Percentiles rank a stretch among this genome's conserved stretches.
Evolutionary conservation across 1,284 basidiomycete genomes (phyloP).

Genomic region (Hymenochaete sp.): DNA sequence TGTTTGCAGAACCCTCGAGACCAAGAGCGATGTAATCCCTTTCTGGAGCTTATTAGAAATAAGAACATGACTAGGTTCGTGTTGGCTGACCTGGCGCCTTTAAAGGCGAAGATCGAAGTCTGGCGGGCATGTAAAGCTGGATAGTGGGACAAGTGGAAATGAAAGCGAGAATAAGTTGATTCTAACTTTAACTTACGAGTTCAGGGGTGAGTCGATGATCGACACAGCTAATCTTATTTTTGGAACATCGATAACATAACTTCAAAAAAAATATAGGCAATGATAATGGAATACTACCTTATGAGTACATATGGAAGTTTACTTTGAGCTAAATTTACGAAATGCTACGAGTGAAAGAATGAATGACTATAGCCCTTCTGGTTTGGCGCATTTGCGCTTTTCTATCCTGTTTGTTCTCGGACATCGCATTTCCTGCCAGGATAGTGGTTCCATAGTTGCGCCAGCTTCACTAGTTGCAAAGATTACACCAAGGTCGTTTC

Average conservation of each 20-base stretch:
- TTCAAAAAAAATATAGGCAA: too few species aligned
- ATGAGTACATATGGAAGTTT: too few species aligned
- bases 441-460: conserved; percentile 73
- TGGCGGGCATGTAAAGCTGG: conserved; percentile 2
- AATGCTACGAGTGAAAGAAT: neutral
- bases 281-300: too few species aligned
- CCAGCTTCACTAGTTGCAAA: conserved; percentile 83
- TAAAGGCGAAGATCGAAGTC: conserved; percentile 7
- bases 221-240: too few species aligned
- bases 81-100: conserved; percentile 15
- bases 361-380: conserved; percentile 46
- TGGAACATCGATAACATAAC: too few species aligned
- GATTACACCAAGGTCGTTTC: conserved; percentile 89
- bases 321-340: too few species aligned
- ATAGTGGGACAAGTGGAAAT: neutral
- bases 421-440: conserved; percentile 90
- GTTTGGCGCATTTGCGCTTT: conserved; percentile 85
- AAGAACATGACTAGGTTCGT: neutral
- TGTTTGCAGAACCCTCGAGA: conserved; percentile 95
- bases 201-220: too few species aligned
- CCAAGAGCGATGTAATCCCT: conserved; percentile 63
- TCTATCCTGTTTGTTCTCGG: conserved; percentile 74
- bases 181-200: too few species aligned
- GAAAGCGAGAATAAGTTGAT: neutral
- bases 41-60: conserved; percentile 14